phyloP scores from a whole-genome alignment of 345 rosid species.

The Murraya paniculata region DNA sequence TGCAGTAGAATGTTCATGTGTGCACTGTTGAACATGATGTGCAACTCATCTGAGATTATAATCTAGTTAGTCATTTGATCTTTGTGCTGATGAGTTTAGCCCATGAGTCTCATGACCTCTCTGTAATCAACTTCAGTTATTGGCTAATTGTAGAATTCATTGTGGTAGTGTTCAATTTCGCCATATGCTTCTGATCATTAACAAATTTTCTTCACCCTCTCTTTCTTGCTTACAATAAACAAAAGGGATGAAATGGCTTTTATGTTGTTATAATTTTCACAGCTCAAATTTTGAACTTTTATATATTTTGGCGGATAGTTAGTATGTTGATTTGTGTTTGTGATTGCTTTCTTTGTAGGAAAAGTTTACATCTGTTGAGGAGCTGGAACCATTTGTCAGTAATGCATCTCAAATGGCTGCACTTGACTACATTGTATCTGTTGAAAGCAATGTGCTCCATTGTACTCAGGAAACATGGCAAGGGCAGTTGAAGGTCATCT shows the following conservation, averaged over 20 bases:
- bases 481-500: constrained; percentile 93
- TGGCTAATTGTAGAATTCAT: neutral
- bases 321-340: constrained; percentile 2
- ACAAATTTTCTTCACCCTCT: neutral
- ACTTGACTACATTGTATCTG: constrained; percentile 86
- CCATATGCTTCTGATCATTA: neutral
- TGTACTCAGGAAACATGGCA: constrained; percentile 93
- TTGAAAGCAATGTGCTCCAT: constrained; percentile 85
- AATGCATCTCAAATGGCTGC: constrained; percentile 92
- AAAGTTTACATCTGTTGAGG: constrained; percentile 63
- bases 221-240: neutral
- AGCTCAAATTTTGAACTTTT: neutral
- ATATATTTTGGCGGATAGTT: neutral
- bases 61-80: neutral
- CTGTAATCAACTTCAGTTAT: neutral
- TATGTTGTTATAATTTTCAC: neutral
- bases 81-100: neutral
- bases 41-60: neutral
- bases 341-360: constrained; percentile 53
- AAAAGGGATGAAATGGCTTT: neutral
- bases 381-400: constrained; percentile 66
- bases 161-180: neutral
- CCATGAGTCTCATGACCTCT: neutral
- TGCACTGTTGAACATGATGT: neutral
- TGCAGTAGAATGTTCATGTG: neutral